Conservation (phyloP, 768 basidiomycete genomes). For the Dacryopinax primogenitus region DNA sequence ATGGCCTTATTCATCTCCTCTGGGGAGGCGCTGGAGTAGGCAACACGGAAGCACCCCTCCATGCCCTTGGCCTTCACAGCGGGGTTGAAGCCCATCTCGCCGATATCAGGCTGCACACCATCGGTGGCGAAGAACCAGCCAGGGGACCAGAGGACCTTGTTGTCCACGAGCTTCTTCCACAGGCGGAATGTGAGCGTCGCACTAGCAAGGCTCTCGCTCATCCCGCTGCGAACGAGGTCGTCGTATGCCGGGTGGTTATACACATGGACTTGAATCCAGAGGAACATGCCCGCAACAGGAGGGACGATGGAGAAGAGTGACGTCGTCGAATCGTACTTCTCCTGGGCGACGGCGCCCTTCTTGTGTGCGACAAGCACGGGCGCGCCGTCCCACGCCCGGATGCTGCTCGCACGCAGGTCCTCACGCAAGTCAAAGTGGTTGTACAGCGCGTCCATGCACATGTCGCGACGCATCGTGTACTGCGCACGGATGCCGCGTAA, state of each 20-base stretch:
- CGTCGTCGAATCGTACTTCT: constrained; percentile 23
- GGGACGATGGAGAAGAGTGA: constrained; percentile 56
- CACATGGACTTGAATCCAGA: constrained; percentile 59
- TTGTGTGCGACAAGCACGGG: constrained; percentile 22
- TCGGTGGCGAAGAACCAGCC: constrained; percentile 35
- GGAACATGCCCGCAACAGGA: constrained; percentile 73
- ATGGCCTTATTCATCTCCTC: constrained; percentile 15
- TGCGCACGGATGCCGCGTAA: constrained; percentile 50
- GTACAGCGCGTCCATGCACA: constrained; percentile 48
- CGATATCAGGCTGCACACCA: constrained; percentile 19
- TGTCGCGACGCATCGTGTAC: constrained; percentile 48
- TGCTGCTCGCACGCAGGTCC: constrained; percentile 20
- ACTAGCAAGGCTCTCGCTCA: constrained; percentile 13
- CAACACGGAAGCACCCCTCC: constrained; percentile 27
- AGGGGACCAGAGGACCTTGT: constrained; percentile 51
- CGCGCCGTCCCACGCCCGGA: constrained; percentile 23
- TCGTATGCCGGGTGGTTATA: constrained; percentile 39
- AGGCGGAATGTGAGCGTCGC: constrained; percentile 46
- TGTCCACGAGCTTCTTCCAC: constrained; percentile 47
- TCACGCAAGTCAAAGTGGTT: constrained; percentile 49
- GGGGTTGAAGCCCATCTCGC: constrained; percentile 19
- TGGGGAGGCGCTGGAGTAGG: constrained; percentile 25
- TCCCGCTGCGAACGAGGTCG: constrained; percentile 25
- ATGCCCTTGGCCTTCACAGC: constrained; percentile 9
- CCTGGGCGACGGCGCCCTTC: constrained; percentile 37